These are phyloP conservation scores for Fusarium sambucinum DNA, from an alignment of 2,329 filamentous ascomycete species.

Conservation along the genomic window DNA sequence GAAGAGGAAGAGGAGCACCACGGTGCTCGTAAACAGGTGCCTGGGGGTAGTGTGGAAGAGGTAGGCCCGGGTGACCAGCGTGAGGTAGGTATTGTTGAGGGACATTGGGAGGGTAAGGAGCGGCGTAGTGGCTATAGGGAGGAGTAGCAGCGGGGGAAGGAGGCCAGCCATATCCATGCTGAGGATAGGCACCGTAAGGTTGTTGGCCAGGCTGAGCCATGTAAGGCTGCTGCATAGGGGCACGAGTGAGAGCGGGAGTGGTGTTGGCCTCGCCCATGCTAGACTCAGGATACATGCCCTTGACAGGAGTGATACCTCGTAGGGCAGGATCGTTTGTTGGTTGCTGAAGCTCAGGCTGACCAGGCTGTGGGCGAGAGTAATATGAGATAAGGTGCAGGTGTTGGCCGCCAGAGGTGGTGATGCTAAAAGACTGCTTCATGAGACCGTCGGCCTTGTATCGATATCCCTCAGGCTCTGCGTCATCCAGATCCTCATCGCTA, in stretches of 20 bases:
- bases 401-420: constrained; percentile 88
- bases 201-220: constrained; percentile 53
- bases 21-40: constrained; percentile 53
- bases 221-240: constrained; percentile 69
- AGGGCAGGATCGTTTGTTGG: constrained; percentile 84
- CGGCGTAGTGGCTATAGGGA: constrained; percentile 63
- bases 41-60: constrained; percentile 48
- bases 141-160: constrained; percentile 68
- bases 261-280: constrained; percentile 87
- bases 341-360: constrained; percentile 78
- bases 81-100: constrained; percentile 50
- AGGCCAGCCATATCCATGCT: constrained; percentile 65
- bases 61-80: constrained; percentile 46
- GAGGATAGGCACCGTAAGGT: constrained; percentile 56
- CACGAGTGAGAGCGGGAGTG: constrained; percentile 82
- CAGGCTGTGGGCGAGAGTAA: constrained; percentile 84
- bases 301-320: constrained; percentile 84
- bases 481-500: constrained; percentile 87
- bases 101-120: constrained; percentile 52
- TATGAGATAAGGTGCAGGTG: constrained; percentile 98
- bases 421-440: constrained; percentile 99
- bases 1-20: constrained; percentile 55
- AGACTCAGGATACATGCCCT: constrained; percentile 97
- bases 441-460: constrained; percentile 95
- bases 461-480: constrained; percentile 89